phyloP scores from a whole-genome alignment of 1,284 basidiomycete genomes.

The Leccinum variabile region DNA sequence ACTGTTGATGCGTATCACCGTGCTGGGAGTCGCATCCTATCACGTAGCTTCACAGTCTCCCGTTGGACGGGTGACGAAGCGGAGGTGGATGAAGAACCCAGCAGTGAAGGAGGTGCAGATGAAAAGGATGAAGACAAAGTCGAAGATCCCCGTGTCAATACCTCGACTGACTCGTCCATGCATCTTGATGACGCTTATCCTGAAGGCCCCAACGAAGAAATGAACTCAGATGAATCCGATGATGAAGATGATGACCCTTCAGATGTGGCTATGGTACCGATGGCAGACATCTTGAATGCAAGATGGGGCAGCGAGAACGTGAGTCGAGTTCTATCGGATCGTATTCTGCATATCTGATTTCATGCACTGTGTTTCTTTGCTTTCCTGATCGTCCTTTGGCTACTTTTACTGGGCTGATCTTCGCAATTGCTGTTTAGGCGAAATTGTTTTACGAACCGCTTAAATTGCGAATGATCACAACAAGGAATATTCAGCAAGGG shows the following conservation, averaged over 20 bases:
- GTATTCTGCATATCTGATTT: neutral
- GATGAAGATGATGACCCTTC: slow-evolving; percentile 64
- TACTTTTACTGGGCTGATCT: neutral
- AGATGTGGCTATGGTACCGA: slow-evolving; percentile 91
- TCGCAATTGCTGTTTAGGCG: slow-evolving; percentile 49
- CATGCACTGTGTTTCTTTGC: neutral
- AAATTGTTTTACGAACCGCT: slow-evolving; percentile 81
- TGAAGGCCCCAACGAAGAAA: slow-evolving; percentile 25
- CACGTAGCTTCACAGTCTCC: slow-evolving; percentile 84
- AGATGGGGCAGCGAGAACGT: slow-evolving; percentile 87
- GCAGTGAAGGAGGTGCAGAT: slow-evolving; percentile 29
- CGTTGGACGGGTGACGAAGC: slow-evolving; percentile 45
- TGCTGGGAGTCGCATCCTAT: slow-evolving; percentile 93
- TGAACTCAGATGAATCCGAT: slow-evolving; percentile 56
- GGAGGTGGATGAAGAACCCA: slow-evolving; percentile 20
- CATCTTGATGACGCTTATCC: slow-evolving; percentile 47
- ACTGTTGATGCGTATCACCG: slow-evolving; percentile 80
- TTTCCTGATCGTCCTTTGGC: neutral
- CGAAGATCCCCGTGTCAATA: slow-evolving; percentile 19
- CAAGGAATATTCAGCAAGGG: slow-evolving; percentile 70
- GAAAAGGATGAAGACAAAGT: slow-evolving; percentile 32
- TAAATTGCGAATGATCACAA: slow-evolving; percentile 80
- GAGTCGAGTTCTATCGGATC: slow-evolving; percentile 23
- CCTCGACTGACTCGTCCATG: slow-evolving; percentile 45
- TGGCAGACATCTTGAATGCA: slow-evolving; percentile 95